Evolutionary conservation across 768 basidiomycete genomes (phyloP).

Genomic region (Leccinellum rugosiceps): DNA sequence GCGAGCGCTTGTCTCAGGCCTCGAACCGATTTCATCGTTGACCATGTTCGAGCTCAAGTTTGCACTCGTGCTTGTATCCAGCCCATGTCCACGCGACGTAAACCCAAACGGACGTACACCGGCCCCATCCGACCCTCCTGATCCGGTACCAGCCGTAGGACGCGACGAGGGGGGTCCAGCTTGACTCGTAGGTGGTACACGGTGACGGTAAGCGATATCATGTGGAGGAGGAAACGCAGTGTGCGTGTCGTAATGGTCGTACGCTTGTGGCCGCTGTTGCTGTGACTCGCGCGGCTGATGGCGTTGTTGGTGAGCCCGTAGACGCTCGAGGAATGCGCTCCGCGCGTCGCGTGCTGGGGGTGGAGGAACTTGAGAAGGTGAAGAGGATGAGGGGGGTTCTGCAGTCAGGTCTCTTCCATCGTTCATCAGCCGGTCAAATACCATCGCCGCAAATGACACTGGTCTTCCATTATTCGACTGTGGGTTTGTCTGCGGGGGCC

Average conservation of each 20-base stretch:
- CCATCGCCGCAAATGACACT: slow-evolving; percentile 14
- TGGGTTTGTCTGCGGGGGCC: slow-evolving; percentile 3
- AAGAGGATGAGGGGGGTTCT: slow-evolving; percentile 7
- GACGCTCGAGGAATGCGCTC: slow-evolving; percentile 8
- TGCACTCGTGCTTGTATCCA: slow-evolving; percentile 15
- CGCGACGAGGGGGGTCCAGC: slow-evolving; percentile 5
- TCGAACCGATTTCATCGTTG: slow-evolving; percentile 9
- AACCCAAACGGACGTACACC: slow-evolving; percentile 4
- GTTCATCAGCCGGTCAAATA: slow-evolving; percentile 19
- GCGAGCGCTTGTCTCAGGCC: not conserved
- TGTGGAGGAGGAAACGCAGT: not conserved
- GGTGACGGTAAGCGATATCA: slow-evolving; percentile 4
- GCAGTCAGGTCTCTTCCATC: slow-evolving; percentile 10
- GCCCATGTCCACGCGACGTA: slow-evolving; percentile 16
- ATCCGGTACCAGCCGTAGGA: not conserved
- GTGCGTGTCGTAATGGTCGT: slow-evolving; percentile 5
- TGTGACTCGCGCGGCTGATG: slow-evolving; percentile 6
- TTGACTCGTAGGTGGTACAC: slow-evolving; percentile 8
- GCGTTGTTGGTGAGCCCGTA: slow-evolving; percentile 15
- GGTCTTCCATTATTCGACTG: slow-evolving; percentile 16
- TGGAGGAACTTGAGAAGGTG: not conserved
- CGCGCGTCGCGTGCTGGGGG: slow-evolving; percentile 6
- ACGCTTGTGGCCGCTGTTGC: not conserved
- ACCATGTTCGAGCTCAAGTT: slow-evolving; percentile 10
- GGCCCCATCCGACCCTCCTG: slow-evolving; percentile 7